Conservation (phyloP, 768 basidiomycete species). For the Mycena indigotica region DNA sequence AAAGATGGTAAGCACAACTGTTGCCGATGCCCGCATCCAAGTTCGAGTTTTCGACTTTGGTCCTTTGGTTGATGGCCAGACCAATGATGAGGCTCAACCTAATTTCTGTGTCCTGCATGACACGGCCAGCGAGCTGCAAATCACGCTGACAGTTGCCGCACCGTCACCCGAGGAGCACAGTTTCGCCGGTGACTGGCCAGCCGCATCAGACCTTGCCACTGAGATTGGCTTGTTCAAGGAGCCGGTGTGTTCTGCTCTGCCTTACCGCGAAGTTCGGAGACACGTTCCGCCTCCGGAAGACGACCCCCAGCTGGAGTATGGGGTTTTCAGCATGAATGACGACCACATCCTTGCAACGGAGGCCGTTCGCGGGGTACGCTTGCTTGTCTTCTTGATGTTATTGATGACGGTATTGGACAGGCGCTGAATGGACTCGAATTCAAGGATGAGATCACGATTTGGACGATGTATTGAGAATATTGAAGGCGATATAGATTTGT, state of each 20-base stretch:
- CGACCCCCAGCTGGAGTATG: neutral
- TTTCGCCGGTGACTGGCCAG: neutral
- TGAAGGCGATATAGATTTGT: neutral
- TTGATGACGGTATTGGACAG: neutral
- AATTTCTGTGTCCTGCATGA: neutral
- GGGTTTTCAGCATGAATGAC: constrained; percentile 11
- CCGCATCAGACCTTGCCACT: neutral
- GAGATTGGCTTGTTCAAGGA: neutral
- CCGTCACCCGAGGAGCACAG: neutral
- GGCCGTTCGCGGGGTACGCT: no score
- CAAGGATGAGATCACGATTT: neutral
- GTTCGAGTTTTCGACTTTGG: neutral
- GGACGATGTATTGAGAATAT: neutral
- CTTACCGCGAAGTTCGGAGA: constrained; percentile 1
- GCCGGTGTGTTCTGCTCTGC: constrained; percentile 1
- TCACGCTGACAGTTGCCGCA: neutral
- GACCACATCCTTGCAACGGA: constrained; percentile 7
- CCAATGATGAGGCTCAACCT: neutral
- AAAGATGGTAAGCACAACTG: neutral
- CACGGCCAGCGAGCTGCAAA: neutral
- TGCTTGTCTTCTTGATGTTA: neutral
- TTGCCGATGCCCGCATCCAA: neutral
- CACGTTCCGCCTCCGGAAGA: neutral
- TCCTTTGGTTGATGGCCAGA: neutral
- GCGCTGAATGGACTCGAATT: no score